Conservation (phyloP, 2,329 filamentous ascomycete species). For the Raffaelea arxii region DNA sequence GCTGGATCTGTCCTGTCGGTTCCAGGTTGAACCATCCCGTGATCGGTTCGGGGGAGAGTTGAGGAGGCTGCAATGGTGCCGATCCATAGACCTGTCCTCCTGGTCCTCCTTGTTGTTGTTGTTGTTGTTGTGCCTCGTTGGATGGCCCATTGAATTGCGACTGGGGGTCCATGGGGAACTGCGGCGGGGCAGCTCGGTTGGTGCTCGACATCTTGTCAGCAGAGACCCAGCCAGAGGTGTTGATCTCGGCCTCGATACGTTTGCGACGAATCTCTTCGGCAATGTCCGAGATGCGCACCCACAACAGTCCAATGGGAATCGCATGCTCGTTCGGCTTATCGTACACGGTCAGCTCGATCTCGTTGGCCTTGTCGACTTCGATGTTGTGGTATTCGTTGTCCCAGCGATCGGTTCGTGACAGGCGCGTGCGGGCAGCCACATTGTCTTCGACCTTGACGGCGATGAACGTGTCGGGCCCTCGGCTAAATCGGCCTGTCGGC, state of each 20-base stretch:
- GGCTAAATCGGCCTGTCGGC: conserved; percentile 70
- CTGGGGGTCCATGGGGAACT: conserved; percentile 49
- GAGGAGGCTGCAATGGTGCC: conserved; percentile 28
- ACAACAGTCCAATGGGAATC: conserved; percentile 87
- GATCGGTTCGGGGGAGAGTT: conserved; percentile 52
- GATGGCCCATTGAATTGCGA: conserved; percentile 35
- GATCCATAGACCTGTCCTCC: conserved; percentile 16
- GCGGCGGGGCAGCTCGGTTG: conserved; percentile 34
- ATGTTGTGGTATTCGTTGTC: conserved; percentile 84
- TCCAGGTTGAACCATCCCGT: conserved; percentile 97
- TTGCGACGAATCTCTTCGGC: conserved; percentile 95
- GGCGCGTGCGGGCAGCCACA: conserved; percentile 77
- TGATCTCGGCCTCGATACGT: conserved; percentile 93
- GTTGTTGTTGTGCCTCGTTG: conserved; percentile 13
- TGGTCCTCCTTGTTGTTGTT: conserved; percentile 14
- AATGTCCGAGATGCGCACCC: conserved; percentile 94
- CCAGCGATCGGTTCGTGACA: conserved; percentile 82
- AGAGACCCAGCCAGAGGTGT: conserved; percentile 91
- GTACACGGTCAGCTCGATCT: conserved; percentile 95
- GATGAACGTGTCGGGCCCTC: conserved; percentile 90
- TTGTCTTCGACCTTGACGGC: conserved; percentile 95
- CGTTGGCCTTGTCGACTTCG: conserved; percentile 96
- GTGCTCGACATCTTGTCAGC: conserved; percentile 80
- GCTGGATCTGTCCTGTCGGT: conserved; percentile 82
- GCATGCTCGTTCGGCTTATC: conserved; percentile 88